Conservation (phyloP, 2,329 filamentous ascomycete species). For the Calonectria henricotiae region DNA sequence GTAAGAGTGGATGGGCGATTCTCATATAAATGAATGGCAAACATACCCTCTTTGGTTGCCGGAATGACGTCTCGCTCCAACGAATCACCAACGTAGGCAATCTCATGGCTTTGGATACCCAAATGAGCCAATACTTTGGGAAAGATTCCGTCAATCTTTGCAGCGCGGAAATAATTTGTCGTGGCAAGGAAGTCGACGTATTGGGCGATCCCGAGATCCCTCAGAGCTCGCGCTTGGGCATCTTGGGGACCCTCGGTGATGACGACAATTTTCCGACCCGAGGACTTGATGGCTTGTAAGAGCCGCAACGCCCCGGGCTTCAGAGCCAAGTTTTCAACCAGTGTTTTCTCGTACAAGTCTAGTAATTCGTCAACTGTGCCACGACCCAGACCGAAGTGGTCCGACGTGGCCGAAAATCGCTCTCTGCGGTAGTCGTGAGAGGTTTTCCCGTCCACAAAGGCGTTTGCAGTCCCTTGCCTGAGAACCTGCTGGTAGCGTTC, state of each 20-base stretch:
- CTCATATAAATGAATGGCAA: constrained; percentile 51
- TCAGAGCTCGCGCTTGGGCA: constrained; percentile 62
- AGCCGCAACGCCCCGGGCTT: constrained; percentile 60
- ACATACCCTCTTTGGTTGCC: constrained; percentile 50
- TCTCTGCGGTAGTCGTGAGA: constrained; percentile 63
- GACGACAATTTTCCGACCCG: constrained; percentile 61
- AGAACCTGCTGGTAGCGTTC: constrained; percentile 57
- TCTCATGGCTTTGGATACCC: constrained; percentile 46
- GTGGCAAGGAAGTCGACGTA: constrained; percentile 56
- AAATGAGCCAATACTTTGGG: constrained; percentile 51
- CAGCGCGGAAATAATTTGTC: constrained; percentile 52
- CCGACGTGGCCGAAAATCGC: constrained; percentile 57
- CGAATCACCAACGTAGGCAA: constrained; percentile 55
- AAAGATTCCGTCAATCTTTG: constrained; percentile 54
- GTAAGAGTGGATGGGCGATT: constrained; percentile 28
- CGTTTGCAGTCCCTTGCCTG: constrained; percentile 55
- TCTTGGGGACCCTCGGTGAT: constrained; percentile 67
- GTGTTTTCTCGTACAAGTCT: constrained; percentile 53
- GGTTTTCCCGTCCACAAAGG: constrained; percentile 63
- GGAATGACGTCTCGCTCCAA: constrained; percentile 53
- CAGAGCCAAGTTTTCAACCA: constrained; percentile 53
- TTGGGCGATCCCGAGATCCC: constrained; percentile 45
- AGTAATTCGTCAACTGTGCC: constrained; percentile 47
- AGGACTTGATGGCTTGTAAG: constrained; percentile 54
- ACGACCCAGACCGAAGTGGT: constrained; percentile 47